These are phyloP conservation scores for Chenopodium formosanum DNA, from an alignment of 148 eudicot species.

Conservation along the genomic window DNA sequence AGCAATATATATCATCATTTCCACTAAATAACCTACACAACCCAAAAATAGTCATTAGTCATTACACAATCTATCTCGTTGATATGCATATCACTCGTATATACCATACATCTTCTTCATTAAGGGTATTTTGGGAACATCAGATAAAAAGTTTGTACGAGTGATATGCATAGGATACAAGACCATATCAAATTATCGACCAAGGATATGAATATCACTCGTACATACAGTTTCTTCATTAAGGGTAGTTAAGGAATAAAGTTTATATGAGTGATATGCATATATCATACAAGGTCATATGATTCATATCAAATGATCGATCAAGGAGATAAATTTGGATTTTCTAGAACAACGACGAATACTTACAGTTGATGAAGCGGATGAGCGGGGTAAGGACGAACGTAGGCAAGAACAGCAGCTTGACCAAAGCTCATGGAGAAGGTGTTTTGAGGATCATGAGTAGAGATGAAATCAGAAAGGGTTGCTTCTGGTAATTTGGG, in stretches of 20 bases:
- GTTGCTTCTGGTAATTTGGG: slow-evolving; percentile 71
- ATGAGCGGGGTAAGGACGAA: slow-evolving; percentile 34
- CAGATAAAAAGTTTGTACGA: too few species aligned
- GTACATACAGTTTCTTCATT: too few species aligned
- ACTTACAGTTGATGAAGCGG: slow-evolving; percentile 44
- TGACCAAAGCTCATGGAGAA: slow-evolving; percentile 62
- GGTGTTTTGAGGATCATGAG: slow-evolving; percentile 43
- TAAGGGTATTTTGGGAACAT: not conserved
- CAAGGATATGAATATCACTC: too few species aligned
- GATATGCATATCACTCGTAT: too few species aligned
- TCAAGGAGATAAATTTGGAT: not conserved
- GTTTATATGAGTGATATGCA: too few species aligned
- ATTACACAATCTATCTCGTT: not conserved
- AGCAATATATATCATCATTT: slow-evolving; percentile 72
- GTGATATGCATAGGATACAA: not conserved
- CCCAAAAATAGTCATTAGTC: not conserved
- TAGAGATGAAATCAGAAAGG: slow-evolving; percentile 50
- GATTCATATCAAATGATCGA: too few species aligned
- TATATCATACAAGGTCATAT: too few species aligned
- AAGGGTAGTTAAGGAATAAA: too few species aligned
- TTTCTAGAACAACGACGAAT: not conserved
- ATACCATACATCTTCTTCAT: not conserved
- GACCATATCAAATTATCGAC: too few species aligned
- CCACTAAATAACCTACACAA: slow-evolving; percentile 72
- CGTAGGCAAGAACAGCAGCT: slow-evolving; percentile 86